phyloP scores from a whole-genome alignment of 306 rosid genomes.

The Pyrus betulifolia region DNA sequence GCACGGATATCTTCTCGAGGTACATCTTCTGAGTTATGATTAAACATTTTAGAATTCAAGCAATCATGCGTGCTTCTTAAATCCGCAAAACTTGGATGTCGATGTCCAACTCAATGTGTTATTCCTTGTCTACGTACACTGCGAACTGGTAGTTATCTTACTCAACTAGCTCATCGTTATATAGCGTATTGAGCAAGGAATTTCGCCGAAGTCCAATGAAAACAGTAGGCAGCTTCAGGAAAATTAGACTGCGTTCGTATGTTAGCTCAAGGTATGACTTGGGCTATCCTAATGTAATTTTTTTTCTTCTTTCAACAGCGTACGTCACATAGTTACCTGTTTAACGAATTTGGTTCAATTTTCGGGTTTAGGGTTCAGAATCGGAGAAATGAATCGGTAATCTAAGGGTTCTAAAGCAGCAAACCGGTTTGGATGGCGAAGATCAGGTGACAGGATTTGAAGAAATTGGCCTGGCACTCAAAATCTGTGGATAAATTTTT shows the following conservation, averaged over 20 bases:
- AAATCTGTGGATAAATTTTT: not conserved
- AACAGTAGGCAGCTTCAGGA: not conserved
- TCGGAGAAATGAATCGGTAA: not conserved
- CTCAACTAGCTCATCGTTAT: not conserved
- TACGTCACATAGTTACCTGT: not conserved
- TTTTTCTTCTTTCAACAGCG: not conserved
- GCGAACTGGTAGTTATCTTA: not conserved
- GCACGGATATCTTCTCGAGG: slow-evolving; percentile 83
- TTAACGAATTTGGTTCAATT: not conserved
- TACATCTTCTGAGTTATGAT: not conserved
- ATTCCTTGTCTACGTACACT: not conserved
- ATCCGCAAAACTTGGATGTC: not conserved
- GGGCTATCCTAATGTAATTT: not conserved
- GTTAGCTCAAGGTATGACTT: not conserved
- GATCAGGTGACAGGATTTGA: not conserved
- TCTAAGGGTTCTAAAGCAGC: not conserved
- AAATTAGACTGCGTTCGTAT: slow-evolving; percentile 8
- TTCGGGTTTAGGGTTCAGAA: not conserved
- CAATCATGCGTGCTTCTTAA: not conserved
- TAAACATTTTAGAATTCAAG: not conserved
- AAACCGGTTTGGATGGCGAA: not conserved
- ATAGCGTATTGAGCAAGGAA: slow-evolving; percentile 44
- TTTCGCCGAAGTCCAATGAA: slow-evolving; percentile 9
- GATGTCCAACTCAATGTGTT: not conserved
- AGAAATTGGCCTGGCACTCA: not conserved